Percentiles rank a stretch among this genome's conserved stretches.
Evolutionary conservation across 1,284 basidiomycete genomes (phyloP).

Genomic region (Xerocomus minutiporus): DNA sequence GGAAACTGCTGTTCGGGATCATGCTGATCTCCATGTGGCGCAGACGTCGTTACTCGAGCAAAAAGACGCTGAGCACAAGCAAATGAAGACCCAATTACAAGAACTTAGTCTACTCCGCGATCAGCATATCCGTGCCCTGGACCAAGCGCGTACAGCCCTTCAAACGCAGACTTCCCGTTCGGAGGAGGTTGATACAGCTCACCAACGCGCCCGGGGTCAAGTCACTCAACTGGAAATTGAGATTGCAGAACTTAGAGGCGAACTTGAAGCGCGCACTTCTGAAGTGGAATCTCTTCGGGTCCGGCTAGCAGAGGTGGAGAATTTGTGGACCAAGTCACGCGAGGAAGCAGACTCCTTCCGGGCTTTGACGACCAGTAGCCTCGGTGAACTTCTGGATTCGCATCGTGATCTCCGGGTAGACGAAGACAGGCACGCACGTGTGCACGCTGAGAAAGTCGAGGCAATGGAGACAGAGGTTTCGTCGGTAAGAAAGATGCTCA

Average conservation of each 20-base stretch:
- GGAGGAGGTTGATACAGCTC: slow-evolving; percentile 76
- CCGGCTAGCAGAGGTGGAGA: slow-evolving; percentile 73
- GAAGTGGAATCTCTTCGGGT: slow-evolving; percentile 70
- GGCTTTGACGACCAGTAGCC: slow-evolving; percentile 74
- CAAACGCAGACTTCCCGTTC: slow-evolving; percentile 73
- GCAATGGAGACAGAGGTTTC: slow-evolving; percentile 76
- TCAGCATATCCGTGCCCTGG: slow-evolving; percentile 81
- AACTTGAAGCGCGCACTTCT: slow-evolving; percentile 67
- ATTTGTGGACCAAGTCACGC: slow-evolving; percentile 81
- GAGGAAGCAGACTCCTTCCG: slow-evolving; percentile 87
- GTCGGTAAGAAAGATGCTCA: slow-evolving; percentile 72
- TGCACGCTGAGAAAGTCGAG: slow-evolving; percentile 75
- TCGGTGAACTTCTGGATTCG: slow-evolving; percentile 81
- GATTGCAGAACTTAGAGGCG: slow-evolving; percentile 70
- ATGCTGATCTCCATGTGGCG: slow-evolving; percentile 69
- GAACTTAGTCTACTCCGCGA: slow-evolving; percentile 68
- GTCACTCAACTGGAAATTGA: slow-evolving; percentile 68
- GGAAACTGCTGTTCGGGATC: slow-evolving; percentile 74
- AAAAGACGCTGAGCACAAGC: slow-evolving; percentile 74
- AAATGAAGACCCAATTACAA: slow-evolving; percentile 65
- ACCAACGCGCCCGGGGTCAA: slow-evolving; percentile 64
- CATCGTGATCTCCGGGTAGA: slow-evolving; percentile 78
- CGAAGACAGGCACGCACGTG: slow-evolving; percentile 68
- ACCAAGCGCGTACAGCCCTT: slow-evolving; percentile 80
- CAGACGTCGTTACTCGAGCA: slow-evolving; percentile 77